Conservation (phyloP, 2,329 filamentous ascomycete genomes). For the Nemania abortiva region DNA sequence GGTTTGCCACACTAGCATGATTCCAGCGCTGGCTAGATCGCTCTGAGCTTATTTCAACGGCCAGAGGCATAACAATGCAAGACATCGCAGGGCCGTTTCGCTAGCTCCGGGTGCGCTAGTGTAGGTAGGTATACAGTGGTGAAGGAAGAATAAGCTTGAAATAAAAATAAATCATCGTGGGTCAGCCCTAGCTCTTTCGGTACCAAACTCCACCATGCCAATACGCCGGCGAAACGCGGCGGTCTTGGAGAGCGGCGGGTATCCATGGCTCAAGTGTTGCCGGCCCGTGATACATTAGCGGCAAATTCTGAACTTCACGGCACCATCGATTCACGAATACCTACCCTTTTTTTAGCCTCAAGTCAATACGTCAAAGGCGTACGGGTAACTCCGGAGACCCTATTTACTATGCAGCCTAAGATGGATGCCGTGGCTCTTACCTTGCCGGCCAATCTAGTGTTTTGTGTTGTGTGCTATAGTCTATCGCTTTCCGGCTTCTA, state of each 20-base stretch:
- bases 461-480: too few species aligned
- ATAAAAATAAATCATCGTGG: conserved; percentile 13
- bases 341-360: conserved; percentile 17
- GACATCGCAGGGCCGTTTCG: conserved; percentile 9
- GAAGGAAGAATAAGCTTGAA: conserved; percentile 9
- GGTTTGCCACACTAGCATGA: background rate
- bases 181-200: conserved; percentile 6
- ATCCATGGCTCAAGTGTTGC: conserved; percentile 8
- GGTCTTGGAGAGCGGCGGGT: background rate
- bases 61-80: conserved; percentile 13
- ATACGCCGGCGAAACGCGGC: background rate
- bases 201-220: conserved; percentile 8
- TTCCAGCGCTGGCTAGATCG: background rate
- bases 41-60: conserved; percentile 16
- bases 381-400: too few species aligned
- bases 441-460: too few species aligned
- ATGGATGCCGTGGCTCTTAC: too few species aligned
- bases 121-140: background rate
- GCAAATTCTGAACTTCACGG: background rate
- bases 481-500: too few species aligned
- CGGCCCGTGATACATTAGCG: conserved; percentile 13
- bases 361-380: background rate
- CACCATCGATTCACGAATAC: background rate
- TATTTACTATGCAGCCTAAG: too few species aligned
- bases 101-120: conserved; percentile 4